phyloP scores from a whole-genome alignment of 2,329 filamentous ascomycete species.

The Ascochyta clinopodiicola region DNA sequence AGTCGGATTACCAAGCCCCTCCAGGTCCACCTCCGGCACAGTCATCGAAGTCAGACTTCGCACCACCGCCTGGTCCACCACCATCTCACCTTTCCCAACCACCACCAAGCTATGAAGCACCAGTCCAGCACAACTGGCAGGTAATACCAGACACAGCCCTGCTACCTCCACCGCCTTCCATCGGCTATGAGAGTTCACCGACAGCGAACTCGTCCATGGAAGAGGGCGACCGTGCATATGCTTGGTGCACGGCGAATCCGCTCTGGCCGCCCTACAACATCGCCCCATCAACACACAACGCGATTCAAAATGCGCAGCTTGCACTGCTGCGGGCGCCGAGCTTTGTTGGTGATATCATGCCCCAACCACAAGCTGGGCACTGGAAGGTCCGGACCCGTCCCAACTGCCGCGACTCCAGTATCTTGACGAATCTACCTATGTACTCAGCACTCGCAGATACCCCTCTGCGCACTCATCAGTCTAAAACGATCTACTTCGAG shows the following conservation, averaged over 20 bases:
- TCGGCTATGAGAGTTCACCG: conserved; percentile 70
- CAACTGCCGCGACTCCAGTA: conserved; percentile 63
- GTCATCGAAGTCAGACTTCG: conserved; percentile 30
- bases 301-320: conserved; percentile 61
- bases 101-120: conserved; percentile 52
- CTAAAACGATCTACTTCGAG: conserved; percentile 75
- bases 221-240: conserved; percentile 68
- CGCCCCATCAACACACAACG: conserved; percentile 55
- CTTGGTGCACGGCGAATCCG: conserved; percentile 69
- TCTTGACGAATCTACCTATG: conserved; percentile 72
- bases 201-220: conserved; percentile 72
- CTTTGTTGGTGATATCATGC: conserved; percentile 48
- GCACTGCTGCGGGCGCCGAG: conserved; percentile 41
- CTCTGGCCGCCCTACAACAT: conserved; percentile 63
- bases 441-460: conserved; percentile 68
- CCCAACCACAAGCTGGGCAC: conserved; percentile 54
- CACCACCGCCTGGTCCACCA: conserved; percentile 39
- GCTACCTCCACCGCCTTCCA: conserved; percentile 73
- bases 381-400: conserved; percentile 54
- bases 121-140: conserved; percentile 73
- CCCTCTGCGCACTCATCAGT: conserved; percentile 59
- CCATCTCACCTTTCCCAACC: conserved; percentile 38
- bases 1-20: conserved; percentile 23
- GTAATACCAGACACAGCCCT: conserved; percentile 75
- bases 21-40: conserved; percentile 28